These are phyloP conservation scores for Phialocephala subalpina DNA, from an alignment of 2,329 filamentous ascomycete genomes.

Conservation along the genomic window DNA sequence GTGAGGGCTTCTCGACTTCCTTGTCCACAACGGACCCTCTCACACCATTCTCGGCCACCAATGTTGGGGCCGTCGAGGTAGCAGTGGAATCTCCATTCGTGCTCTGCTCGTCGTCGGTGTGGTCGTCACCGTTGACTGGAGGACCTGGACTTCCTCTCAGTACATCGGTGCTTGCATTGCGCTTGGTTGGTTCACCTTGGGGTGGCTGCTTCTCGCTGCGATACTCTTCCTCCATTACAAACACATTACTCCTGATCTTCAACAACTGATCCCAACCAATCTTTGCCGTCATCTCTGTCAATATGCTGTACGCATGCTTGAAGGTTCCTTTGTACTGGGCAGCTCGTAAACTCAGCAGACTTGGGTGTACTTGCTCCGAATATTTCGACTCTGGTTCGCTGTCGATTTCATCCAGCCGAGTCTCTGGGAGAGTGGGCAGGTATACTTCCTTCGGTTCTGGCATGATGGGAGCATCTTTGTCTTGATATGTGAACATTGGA, in stretches of 20 bases:
- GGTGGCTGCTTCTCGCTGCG: slow-evolving; percentile 81
- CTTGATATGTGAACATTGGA: slow-evolving; percentile 99
- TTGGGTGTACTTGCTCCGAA: slow-evolving; percentile 86
- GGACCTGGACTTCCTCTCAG: slow-evolving; percentile 75
- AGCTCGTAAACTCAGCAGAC: slow-evolving; percentile 84
- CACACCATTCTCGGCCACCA: slow-evolving; percentile 38
- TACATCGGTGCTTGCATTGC: slow-evolving; percentile 82
- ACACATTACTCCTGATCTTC: slow-evolving; percentile 94
- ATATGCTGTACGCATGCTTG: slow-evolving; percentile 88
- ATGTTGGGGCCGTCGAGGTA: slow-evolving; percentile 29
- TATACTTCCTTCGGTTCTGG: slow-evolving; percentile 89
- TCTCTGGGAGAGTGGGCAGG: slow-evolving; percentile 87
- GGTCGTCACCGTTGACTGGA: slow-evolving; percentile 52
- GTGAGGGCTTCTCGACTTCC: slow-evolving; percentile 79
- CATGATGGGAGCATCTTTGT: slow-evolving; percentile 95
- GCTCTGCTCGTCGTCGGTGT: slow-evolving; percentile 43
- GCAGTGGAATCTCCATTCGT: slow-evolving; percentile 38
- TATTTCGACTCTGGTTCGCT: slow-evolving; percentile 85
- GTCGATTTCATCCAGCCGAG: slow-evolving; percentile 93
- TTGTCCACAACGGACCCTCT: slow-evolving; percentile 33
- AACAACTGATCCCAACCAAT: slow-evolving; percentile 98
- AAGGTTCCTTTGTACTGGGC: slow-evolving; percentile 95
- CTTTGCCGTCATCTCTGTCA: slow-evolving; percentile 95
- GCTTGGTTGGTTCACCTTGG: slow-evolving; percentile 54
- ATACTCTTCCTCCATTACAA: slow-evolving; percentile 99